Evolutionary conservation across 257 asterid genomes (phyloP).

Genomic region (Solanum sejunctum): DNA sequence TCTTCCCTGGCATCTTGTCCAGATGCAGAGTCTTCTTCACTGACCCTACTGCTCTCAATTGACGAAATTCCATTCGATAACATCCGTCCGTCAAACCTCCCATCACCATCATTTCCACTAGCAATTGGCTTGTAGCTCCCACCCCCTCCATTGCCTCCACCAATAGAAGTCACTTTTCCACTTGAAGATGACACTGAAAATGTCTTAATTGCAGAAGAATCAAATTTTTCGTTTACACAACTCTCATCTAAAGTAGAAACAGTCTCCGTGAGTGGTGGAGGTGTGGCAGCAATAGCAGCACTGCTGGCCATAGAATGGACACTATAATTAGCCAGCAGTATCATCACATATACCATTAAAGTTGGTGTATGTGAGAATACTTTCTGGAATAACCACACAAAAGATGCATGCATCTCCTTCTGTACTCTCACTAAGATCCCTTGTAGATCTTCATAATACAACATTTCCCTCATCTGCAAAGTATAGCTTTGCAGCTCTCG

Average conservation of each 20-base stretch:
- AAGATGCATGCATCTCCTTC: conserved; percentile 76
- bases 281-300: conserved; percentile 41
- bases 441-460: conserved; percentile 68
- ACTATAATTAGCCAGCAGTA: conserved; percentile 79
- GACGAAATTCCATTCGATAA: conserved; percentile 34
- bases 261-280: conserved; percentile 15
- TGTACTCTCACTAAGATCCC: conserved; percentile 69
- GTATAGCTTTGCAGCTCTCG: conserved; percentile 73
- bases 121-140: conserved; percentile 39
- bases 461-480: conserved; percentile 62
- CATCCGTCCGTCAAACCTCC: conserved; percentile 22
- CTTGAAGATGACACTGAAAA: conserved; percentile 35
- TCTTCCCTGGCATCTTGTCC: conserved; percentile 30
- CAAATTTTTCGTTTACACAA: conserved; percentile 21
- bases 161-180: conserved; percentile 47
- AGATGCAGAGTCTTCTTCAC: conserved; percentile 45
- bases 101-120: conserved; percentile 82
- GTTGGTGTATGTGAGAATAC: conserved; percentile 91
- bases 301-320: conserved; percentile 58
- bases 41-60: conserved; percentile 15
- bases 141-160: conserved; percentile 59
- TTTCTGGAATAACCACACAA: conserved; percentile 93
- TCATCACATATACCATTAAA: conserved; percentile 87
- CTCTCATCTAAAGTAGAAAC: conserved; percentile 29
- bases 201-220: conserved; percentile 34